These are phyloP conservation scores for Hemileia vastatrix DNA, from an alignment of 1,284 basidiomycete genomes.

Conservation along the genomic window DNA sequence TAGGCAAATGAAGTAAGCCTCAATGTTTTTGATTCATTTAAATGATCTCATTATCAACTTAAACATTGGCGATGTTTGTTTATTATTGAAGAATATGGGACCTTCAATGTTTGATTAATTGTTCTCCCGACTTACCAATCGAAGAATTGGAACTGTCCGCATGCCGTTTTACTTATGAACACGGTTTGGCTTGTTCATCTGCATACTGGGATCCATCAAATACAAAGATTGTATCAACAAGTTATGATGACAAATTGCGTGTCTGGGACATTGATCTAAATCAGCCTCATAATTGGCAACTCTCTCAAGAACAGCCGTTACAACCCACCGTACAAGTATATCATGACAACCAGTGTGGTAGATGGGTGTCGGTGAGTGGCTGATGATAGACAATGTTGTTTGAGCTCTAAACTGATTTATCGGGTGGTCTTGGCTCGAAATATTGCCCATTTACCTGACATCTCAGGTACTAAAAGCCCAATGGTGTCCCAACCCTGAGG, in stretches of 20 bases:
- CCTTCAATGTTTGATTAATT: neutral
- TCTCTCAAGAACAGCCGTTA: neutral
- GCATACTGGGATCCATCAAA: conserved; percentile 6
- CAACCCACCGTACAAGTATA: neutral
- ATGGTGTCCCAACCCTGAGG: conserved; percentile 14
- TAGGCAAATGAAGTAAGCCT: conserved; percentile 16
- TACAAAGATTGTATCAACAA: conserved; percentile 11
- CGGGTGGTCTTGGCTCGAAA: no score
- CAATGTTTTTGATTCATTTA: neutral
- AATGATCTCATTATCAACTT: no score
- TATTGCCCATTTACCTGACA: no score
- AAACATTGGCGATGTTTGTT: neutral
- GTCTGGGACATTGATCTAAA: conserved; percentile 9
- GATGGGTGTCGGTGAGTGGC: conserved; percentile 16
- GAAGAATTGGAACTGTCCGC: neutral
- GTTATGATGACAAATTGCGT: conserved; percentile 14
- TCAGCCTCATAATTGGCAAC: neutral
- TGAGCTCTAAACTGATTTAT: no score
- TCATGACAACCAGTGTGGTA: conserved; percentile 20
- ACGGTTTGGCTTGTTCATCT: conserved; percentile 18
- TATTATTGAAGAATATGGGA: conserved; percentile 6
- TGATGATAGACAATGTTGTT: neutral
- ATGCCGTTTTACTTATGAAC: conserved; percentile 6
- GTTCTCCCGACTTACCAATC: neutral
- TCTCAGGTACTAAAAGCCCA: conserved; percentile 15